Percentiles rank a stretch among this genome's conserved stretches.
Evolutionary conservation across 2,329 filamentous ascomycete genomes (phyloP).

Genomic region (Fusarium coicis): DNA sequence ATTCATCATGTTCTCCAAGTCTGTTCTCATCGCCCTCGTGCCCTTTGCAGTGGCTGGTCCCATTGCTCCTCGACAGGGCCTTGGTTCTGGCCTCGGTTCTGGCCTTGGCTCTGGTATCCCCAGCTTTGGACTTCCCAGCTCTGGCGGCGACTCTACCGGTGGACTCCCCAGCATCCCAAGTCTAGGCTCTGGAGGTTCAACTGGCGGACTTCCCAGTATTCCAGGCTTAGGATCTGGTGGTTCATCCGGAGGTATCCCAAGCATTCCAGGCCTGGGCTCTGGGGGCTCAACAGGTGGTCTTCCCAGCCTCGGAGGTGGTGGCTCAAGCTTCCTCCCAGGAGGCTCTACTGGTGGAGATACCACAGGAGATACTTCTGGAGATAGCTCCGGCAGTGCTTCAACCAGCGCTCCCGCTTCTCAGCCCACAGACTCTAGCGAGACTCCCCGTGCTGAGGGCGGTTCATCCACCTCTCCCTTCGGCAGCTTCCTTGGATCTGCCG

Average conservation of each 20-base stretch:
- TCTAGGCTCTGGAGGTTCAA: not conserved
- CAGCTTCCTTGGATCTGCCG: not conserved
- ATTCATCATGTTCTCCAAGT: constrained; percentile 35
- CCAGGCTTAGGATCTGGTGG: not conserved
- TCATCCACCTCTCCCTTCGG: not conserved
- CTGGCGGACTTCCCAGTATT: not conserved
- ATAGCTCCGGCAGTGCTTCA: not conserved
- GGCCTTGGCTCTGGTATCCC: constrained; percentile 9
- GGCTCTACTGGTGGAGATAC: not conserved
- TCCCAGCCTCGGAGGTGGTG: not conserved
- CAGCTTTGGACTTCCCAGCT: not conserved
- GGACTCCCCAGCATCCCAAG: not conserved
- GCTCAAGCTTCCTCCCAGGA: not conserved
- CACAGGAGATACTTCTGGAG: not conserved
- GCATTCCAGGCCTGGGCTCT: not conserved
- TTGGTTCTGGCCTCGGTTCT: not conserved
- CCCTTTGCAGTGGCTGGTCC: constrained; percentile 40
- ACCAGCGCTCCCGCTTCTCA: not conserved
- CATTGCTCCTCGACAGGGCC: constrained; percentile 24
- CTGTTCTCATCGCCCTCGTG: constrained; percentile 37
- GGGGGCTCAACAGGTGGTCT: not conserved
- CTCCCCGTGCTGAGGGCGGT: not conserved
- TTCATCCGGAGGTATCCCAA: not conserved
- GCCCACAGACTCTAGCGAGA: not conserved
- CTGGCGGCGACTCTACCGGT: not conserved